These are phyloP conservation scores for Ceratobasidium sp. DNA, from an alignment of 1,284 basidiomycete genomes.

Conservation along the genomic window DNA sequence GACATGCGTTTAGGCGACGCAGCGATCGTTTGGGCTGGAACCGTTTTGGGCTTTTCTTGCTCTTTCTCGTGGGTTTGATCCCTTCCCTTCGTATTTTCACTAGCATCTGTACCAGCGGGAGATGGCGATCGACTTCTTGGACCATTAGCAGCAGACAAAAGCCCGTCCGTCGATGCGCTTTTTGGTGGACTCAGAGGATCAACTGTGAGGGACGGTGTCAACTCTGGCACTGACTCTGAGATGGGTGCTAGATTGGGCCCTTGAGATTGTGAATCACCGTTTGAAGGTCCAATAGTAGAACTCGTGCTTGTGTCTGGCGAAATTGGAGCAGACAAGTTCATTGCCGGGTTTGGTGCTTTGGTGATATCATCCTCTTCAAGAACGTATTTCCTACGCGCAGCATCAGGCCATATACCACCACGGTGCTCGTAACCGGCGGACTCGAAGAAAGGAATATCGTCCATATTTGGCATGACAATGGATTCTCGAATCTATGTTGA, in stretches of 20 bases:
- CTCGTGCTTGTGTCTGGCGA: neutral
- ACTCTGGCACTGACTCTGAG: constrained; percentile 27
- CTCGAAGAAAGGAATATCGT: constrained; percentile 96
- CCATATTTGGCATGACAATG: constrained; percentile 96
- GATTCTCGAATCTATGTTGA: constrained; percentile 84
- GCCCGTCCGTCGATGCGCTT: neutral
- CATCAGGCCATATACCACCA: constrained; percentile 91
- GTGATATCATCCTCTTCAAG: constrained; percentile 33
- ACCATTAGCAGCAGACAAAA: neutral
- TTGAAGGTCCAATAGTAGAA: constrained; percentile 26
- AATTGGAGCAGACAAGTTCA: constrained; percentile 16
- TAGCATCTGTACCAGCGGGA: constrained; percentile 42
- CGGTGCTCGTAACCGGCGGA: constrained; percentile 69
- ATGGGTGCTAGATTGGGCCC: neutral
- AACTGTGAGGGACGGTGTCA: neutral
- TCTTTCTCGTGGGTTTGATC: constrained; percentile 17
- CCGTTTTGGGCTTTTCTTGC: constrained; percentile 1
- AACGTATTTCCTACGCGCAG: constrained; percentile 57
- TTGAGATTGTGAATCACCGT: neutral
- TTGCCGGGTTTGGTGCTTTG: constrained; percentile 25
- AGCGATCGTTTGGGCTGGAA: neutral
- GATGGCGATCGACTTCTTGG: constrained; percentile 21
- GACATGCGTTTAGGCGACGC: constrained; percentile 25
- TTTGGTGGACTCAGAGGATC: neutral
- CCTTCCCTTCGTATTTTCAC: constrained; percentile 45